Evolutionary conservation across 257 asterid species (phyloP), one percentile per base, ranked within the genome.

Genomic region (Hygrophila difformis): DNA sequence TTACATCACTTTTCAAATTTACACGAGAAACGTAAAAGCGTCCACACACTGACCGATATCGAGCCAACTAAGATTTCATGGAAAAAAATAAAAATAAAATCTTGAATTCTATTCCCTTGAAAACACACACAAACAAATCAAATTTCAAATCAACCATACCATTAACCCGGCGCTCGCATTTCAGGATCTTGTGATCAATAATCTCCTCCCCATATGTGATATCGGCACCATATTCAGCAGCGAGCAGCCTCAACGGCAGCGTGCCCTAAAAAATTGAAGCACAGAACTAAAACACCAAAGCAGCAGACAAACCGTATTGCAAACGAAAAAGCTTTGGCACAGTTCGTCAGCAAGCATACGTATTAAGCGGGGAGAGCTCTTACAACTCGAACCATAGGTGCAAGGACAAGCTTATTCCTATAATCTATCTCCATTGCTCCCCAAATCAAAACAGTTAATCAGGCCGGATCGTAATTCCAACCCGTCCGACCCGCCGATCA

Each of bases 351-450:
- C 6, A 19, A 20, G 15, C 16, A 14, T 17, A 13, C 15, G 29
- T 12, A 44, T 5, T 20, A 4, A 31, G 21, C 1, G 14, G 28
- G 24, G 17, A 29, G 20, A 19, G 44, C 28, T 66, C 96, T 72
- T 62, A 88, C 97, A 40, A 79, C 82, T 67, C 96, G 78, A 58
- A 84, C 97, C 97, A 84, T 89, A 2, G 94, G 97, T 16, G 96
- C 97, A 64, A 89, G 80, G 29, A 85, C 78, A 15, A 65, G 89
- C 78, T 89, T 89, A 75, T 77, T 65, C 60, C 78, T 63, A 58
- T 79, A 84, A 47, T 82, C 89, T 49, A 84, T 75, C 62, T 36
- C 67, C 72, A 65, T 67, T 8, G 10, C 37, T 33, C 37, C 37
- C 6, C 37, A 5, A 33, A 33, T 33, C 12, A 3, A 9, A 10